phyloP scores from a whole-genome alignment of 805 yeast genomes.

The Ogataea siamensis region DNA sequence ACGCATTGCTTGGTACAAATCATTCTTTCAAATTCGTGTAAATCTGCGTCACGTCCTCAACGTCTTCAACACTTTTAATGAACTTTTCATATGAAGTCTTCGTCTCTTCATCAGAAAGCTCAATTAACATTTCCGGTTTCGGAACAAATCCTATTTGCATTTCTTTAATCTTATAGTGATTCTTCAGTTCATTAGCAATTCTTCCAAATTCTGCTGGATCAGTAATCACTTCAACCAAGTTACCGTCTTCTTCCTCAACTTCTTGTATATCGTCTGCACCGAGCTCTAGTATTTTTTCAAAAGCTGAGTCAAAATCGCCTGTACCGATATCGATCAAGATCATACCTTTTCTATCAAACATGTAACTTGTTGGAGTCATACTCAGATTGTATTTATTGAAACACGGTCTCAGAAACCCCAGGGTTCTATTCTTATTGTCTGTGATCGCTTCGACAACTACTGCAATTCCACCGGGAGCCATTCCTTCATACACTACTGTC shows the following conservation, averaged over 20 bases:
- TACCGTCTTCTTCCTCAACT: slow-evolving; percentile 26
- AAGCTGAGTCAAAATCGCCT: slow-evolving; percentile 53
- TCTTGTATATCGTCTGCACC: slow-evolving; percentile 72
- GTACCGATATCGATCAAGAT: slow-evolving; percentile 48
- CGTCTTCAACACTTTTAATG: slow-evolving; percentile 59
- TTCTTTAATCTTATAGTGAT: slow-evolving; percentile 61
- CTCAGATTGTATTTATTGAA: slow-evolving; percentile 63
- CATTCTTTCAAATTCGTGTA: slow-evolving; percentile 61
- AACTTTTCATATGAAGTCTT: slow-evolving; percentile 55
- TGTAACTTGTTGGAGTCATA: slow-evolving; percentile 72
- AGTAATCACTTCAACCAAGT: slow-evolving; percentile 51
- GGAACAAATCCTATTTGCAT: slow-evolving; percentile 69
- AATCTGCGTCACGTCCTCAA: slow-evolving; percentile 82
- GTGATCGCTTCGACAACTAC: slow-evolving; percentile 83
- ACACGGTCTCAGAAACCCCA: slow-evolving; percentile 70
- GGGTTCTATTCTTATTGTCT: slow-evolving; percentile 82
- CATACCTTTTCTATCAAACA: slow-evolving; percentile 78
- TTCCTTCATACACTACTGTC: slow-evolving; percentile 74
- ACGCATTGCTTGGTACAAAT: not conserved
- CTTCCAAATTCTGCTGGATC: slow-evolving; percentile 62
- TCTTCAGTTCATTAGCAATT: slow-evolving; percentile 57
- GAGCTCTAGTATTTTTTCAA: slow-evolving; percentile 72
- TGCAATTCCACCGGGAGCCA: slow-evolving; percentile 92
- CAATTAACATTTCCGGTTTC: slow-evolving; percentile 56
- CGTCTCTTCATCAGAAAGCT: slow-evolving; percentile 51